Conservation (phyloP, 306 rosid species). For the Oemleria cerasiformis region DNA sequence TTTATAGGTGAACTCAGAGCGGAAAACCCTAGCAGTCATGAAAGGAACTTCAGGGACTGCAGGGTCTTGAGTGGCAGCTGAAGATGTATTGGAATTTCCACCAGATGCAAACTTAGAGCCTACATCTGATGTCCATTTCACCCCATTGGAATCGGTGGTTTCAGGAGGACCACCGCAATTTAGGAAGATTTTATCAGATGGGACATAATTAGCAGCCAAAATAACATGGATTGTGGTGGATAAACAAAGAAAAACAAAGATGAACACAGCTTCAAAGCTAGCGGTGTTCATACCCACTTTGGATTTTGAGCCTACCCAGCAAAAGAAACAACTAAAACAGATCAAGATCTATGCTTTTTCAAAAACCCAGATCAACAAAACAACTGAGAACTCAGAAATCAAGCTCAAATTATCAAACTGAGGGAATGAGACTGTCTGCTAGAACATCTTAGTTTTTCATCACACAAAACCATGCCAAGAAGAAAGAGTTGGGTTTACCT, state of each 20-base stretch:
- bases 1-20: conserved; percentile 50
- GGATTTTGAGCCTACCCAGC: conserved; percentile 1
- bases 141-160: conserved; percentile 50
- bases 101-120: conserved; percentile 50
- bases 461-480: neutral
- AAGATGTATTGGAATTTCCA: conserved; percentile 31
- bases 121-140: conserved; percentile 63
- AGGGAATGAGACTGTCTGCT: neutral
- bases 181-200: conserved; percentile 60
- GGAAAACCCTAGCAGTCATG: conserved; percentile 69
- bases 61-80: conserved; percentile 67
- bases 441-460: neutral
- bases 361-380: neutral
- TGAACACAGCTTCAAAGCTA: conserved; percentile 11
- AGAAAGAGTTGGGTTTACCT: neutral
- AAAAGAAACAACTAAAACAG: neutral
- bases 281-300: conserved; percentile 22
- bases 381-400: neutral
- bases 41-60: conserved; percentile 59
- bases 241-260: conserved; percentile 33
- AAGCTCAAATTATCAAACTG: neutral
- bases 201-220: conserved; percentile 48
- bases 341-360: conserved; percentile 2
- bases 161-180: conserved; percentile 70
- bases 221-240: conserved; percentile 31